A percentile compares a stretch with the other conserved stretches of the same genome.
Conservation (phyloP, 352 stramenopile genomes). For the Globisporangium iwayamae region DNA sequence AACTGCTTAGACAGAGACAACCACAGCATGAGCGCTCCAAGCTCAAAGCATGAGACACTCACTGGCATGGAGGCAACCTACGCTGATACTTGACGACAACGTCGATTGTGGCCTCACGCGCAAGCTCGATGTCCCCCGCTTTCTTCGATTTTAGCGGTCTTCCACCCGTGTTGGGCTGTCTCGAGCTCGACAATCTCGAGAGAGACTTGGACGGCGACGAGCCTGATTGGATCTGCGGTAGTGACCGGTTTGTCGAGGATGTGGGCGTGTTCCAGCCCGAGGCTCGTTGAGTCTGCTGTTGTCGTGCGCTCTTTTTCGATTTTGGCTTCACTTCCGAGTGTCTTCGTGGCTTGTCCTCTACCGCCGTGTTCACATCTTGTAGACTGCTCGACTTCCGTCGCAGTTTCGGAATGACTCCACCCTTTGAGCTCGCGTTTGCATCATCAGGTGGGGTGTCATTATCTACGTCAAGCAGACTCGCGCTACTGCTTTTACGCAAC, state of each 20-base stretch:
- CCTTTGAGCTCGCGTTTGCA: background rate
- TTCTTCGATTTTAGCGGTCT: conserved; percentile 22
- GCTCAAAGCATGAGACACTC: background rate
- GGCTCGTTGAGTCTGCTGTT: conserved; percentile 11
- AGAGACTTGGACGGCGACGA: background rate
- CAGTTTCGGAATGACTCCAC: conserved; percentile 26
- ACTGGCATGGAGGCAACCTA: conserved; percentile 13
- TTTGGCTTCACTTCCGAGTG: conserved; percentile 15
- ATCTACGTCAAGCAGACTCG: conserved; percentile 37
- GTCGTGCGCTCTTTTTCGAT: conserved; percentile 17
- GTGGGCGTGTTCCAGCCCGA: conserved; percentile 19
- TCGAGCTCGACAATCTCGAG: background rate
- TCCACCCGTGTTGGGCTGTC: conserved; percentile 2
- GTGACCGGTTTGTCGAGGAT: background rate
- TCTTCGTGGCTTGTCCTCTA: conserved; percentile 5
- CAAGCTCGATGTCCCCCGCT: conserved; percentile 51
- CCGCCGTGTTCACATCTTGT: conserved; percentile 28
- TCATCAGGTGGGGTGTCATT: background rate
- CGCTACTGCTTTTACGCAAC: conserved; percentile 59
- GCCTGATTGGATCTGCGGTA: conserved; percentile 2
- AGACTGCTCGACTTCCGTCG: conserved; percentile 50
- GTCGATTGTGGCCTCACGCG: conserved; percentile 48
- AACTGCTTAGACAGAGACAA: conserved; percentile 30
- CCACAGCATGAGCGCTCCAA: background rate
- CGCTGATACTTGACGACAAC: conserved; percentile 74